These are phyloP conservation scores for Candida buenavistaensis DNA, from an alignment of 1,139 yeast species.

Conservation along the genomic window DNA sequence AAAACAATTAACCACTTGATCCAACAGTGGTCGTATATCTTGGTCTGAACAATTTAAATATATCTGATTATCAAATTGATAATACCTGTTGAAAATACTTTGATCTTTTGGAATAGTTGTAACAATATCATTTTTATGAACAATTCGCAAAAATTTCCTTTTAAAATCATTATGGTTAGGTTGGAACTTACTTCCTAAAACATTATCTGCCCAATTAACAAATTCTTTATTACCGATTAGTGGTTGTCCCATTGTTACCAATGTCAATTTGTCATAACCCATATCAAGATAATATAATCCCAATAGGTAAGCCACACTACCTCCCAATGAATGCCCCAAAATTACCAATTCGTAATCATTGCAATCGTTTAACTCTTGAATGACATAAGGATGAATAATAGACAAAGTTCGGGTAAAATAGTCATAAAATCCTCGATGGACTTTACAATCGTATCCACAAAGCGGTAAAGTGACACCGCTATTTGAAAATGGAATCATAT, in stretches of 20 bases:
- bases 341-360: conserved; percentile 33
- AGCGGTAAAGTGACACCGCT: conserved; percentile 22
- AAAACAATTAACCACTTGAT: conserved; percentile 34
- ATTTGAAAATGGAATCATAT: conserved; percentile 34
- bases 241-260: conserved; percentile 56
- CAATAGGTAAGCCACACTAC: conserved; percentile 44
- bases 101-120: conserved; percentile 40
- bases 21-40: conserved; percentile 23
- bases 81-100: conserved; percentile 27
- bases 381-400: conserved; percentile 26
- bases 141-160: conserved; percentile 39
- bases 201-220: conserved; percentile 37
- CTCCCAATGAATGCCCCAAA: conserved; percentile 56
- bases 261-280: conserved; percentile 31
- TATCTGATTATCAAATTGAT: conserved; percentile 46
- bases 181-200: conserved; percentile 28
- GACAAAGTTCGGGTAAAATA: conserved; percentile 33
- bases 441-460: conserved; percentile 41
- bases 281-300: conserved; percentile 39
- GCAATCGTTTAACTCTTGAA: conserved; percentile 20
- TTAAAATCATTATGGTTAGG: conserved; percentile 22
- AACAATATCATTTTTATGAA: conserved; percentile 49
- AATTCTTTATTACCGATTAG: conserved; percentile 45
- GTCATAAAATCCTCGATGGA: conserved; percentile 48
- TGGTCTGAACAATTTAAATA: conserved; percentile 41